Conservation (phyloP, 306 rosid species). For the Citrullus mucosospermus region DNA sequence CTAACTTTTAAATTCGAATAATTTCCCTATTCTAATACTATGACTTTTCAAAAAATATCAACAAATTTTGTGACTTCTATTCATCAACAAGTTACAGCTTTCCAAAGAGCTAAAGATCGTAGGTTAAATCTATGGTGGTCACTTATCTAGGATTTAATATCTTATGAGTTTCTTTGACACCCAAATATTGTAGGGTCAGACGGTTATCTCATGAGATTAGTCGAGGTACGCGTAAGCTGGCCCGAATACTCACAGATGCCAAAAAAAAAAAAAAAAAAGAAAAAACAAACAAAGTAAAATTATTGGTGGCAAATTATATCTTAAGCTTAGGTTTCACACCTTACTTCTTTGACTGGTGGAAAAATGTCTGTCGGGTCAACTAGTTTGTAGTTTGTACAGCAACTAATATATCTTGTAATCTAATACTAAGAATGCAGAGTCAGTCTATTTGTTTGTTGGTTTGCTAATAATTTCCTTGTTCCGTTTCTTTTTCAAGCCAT, state of each 20-base stretch:
- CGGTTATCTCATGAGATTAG: no score
- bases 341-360: background rate
- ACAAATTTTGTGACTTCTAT: background rate
- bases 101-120: no score
- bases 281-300: no score
- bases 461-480: background rate
- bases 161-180: no score
- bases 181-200: no score
- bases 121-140: no score
- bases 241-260: no score
- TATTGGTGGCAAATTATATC: background rate
- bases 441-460: background rate
- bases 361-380: background rate
- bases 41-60: background rate
- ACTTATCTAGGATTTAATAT: no score
- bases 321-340: background rate
- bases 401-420: background rate
- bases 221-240: no score
- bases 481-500: background rate
- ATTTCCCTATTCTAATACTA: background rate
- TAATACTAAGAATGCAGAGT: background rate
- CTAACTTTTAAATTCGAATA: background rate
- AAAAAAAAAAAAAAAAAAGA: no score
- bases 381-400: background rate
- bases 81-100: background rate